Percentiles rank a stretch among this genome's conserved stretches.
These are phyloP conservation scores for Ceratobasidium sp. DNA, from an alignment of 1,284 basidiomycete species.

Conservation along the genomic window DNA sequence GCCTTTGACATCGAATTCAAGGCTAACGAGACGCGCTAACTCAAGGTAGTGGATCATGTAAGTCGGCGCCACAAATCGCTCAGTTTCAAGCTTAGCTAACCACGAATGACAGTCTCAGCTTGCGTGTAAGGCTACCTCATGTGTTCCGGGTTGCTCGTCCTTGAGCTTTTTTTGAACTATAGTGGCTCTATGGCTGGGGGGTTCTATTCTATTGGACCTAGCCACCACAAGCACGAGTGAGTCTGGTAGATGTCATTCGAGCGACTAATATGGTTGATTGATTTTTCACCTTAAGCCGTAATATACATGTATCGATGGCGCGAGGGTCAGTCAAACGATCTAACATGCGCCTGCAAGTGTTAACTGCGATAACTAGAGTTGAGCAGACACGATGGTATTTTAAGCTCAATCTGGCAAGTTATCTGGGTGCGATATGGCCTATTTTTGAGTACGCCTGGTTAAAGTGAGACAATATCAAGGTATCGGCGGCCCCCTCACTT, in stretches of 20 bases:
- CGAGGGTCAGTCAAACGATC: neutral
- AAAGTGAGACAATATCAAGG: neutral
- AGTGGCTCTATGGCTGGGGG: conserved; percentile 15
- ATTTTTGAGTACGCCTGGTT: neutral
- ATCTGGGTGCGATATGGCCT: neutral
- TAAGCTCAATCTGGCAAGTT: conserved; percentile 17
- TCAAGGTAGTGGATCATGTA: neutral
- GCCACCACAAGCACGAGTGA: conserved; percentile 16
- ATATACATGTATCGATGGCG: conserved; percentile 13
- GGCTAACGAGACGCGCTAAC: neutral
- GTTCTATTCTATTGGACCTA: conserved; percentile 6
- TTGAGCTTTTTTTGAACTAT: no score
- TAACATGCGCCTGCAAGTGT: no score
- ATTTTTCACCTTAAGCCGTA: neutral
- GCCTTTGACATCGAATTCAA: neutral
- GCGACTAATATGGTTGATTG: neutral
- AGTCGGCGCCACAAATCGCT: neutral
- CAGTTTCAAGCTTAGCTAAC: neutral
- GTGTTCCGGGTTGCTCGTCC: neutral
- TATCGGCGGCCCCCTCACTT: conserved; percentile 16
- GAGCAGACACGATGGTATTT: conserved; percentile 4
- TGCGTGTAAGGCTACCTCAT: neutral
- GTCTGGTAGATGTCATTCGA: neutral
- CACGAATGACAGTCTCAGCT: neutral
- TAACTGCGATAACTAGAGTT: neutral